phyloP scores from a whole-genome alignment of 768 basidiomycete species.

The Calocera viscosa region DNA sequence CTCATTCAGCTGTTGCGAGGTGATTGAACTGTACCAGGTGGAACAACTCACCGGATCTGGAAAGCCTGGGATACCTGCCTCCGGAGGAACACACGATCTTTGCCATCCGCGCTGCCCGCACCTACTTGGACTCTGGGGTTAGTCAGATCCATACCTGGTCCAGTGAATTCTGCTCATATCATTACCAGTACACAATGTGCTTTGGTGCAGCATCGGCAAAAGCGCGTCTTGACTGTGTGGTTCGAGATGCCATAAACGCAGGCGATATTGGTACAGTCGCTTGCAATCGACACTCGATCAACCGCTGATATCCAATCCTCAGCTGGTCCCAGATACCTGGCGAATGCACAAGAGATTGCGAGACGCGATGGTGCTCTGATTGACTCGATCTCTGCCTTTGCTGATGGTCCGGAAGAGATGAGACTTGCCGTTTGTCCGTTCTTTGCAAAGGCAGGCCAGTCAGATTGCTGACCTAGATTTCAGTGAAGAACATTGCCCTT shows the following conservation, averaged over 20 bases:
- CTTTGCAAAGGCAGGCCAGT: too few relatives aligned
- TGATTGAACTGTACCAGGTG: conserved; percentile 15
- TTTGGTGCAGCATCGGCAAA: conserved; percentile 30
- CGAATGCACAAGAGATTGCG: conserved; percentile 30
- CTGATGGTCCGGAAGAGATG: conserved; percentile 26
- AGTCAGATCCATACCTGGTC: background rate
- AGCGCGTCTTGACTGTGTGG: conserved; percentile 26
- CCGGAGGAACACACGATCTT: conserved; percentile 29
- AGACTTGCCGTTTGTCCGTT: conserved; percentile 19
- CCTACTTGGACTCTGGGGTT: conserved; percentile 27
- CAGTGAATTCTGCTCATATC: background rate
- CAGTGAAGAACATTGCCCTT: background rate
- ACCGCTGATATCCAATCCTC: background rate
- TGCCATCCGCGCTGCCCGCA: conserved; percentile 24
- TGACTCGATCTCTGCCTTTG: conserved; percentile 27
- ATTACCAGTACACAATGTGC: conserved; percentile 28
- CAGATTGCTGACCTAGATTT: too few relatives aligned
- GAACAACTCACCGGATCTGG: conserved; percentile 26
- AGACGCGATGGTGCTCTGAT: conserved; percentile 25
- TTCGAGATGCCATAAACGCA: conserved; percentile 28
- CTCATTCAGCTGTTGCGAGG: background rate
- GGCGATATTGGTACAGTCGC: conserved; percentile 23
- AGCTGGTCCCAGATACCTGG: conserved; percentile 29
- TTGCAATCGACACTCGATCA: background rate
- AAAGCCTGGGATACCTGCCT: conserved; percentile 24